These are phyloP conservation scores for Barnettozyma californica DNA, from an alignment of 805 yeast species.

Conservation along the genomic window DNA sequence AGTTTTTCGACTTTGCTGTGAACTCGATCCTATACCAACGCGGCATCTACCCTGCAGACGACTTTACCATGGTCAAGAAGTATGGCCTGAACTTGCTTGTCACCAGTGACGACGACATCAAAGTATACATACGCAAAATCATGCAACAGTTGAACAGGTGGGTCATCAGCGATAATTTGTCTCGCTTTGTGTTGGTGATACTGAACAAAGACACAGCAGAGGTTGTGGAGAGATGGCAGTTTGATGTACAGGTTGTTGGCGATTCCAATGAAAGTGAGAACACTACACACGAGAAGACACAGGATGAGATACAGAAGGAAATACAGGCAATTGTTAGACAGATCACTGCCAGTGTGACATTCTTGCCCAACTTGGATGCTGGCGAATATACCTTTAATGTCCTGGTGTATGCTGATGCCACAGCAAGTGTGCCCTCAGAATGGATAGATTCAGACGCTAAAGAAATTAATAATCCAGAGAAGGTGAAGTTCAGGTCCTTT, in stretches of 20 bases:
- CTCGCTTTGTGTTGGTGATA: constrained; percentile 67
- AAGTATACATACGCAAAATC: constrained; percentile 58
- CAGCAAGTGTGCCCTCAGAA: constrained; percentile 63
- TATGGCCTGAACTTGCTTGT: constrained; percentile 74
- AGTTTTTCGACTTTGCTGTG: constrained; percentile 77
- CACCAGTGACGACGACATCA: constrained; percentile 71
- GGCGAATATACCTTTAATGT: constrained; percentile 75
- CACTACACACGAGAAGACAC: constrained; percentile 10
- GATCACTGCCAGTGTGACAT: constrained; percentile 81
- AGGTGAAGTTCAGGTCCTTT: constrained; percentile 65
- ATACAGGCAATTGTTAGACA: constrained; percentile 86
- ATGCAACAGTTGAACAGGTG: constrained; percentile 67
- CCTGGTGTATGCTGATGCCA: constrained; percentile 71
- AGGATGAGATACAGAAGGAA: constrained; percentile 58
- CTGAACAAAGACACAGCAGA: constrained; percentile 62
- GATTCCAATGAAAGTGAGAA: constrained; percentile 2
- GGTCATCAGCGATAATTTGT: constrained; percentile 66
- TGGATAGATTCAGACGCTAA: constrained; percentile 79
- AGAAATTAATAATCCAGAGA: constrained; percentile 51
- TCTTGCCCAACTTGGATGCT: constrained; percentile 68
- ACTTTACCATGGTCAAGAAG: constrained; percentile 69
- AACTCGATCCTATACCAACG: constrained; percentile 82
- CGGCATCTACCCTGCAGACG: constrained; percentile 85
- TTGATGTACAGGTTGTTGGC: constrained; percentile 47
- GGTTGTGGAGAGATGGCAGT: constrained; percentile 83